Conservation (phyloP, 179 eudicot species). For the Beta corolliflora region DNA sequence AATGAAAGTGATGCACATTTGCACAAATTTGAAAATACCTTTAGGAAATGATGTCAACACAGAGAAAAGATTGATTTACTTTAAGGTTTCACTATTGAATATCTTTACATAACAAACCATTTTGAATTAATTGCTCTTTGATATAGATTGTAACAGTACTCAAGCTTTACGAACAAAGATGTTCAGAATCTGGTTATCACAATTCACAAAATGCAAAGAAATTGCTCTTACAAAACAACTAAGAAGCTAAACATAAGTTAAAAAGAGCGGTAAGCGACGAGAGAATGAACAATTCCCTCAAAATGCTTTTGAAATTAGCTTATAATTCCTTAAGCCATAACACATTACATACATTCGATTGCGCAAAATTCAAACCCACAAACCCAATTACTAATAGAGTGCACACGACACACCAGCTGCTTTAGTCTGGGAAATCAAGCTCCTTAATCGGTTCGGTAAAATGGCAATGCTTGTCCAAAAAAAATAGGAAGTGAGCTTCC, state of each 20-base stretch:
- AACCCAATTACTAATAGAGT: background rate
- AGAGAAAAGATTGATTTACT: background rate
- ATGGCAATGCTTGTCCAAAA: conserved; percentile 16
- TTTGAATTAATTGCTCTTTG: no score
- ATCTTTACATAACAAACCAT: no score
- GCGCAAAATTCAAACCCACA: conserved; percentile 8
- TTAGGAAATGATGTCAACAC: background rate
- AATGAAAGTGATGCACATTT: background rate
- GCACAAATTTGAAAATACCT: background rate
- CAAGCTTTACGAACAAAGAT: no score
- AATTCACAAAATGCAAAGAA: conserved; percentile 4
- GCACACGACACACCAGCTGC: background rate
- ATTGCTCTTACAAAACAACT: conserved; percentile 6
- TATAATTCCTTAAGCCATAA: conserved; percentile 15
- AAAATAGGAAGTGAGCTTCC: background rate
- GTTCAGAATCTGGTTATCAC: background rate
- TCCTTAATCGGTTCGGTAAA: conserved; percentile 12
- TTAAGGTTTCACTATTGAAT: background rate
- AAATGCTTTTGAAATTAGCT: conserved; percentile 15
- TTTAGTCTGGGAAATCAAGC: background rate
- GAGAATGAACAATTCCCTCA: conserved; percentile 50
- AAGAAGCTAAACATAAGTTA: conserved; percentile 12
- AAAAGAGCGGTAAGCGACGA: conserved; percentile 19
- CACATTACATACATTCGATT: conserved; percentile 8
- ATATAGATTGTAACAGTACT: no score